Evolutionary conservation across 768 basidiomycete species (phyloP).

Genomic region (Podaxis pistillaris): DNA sequence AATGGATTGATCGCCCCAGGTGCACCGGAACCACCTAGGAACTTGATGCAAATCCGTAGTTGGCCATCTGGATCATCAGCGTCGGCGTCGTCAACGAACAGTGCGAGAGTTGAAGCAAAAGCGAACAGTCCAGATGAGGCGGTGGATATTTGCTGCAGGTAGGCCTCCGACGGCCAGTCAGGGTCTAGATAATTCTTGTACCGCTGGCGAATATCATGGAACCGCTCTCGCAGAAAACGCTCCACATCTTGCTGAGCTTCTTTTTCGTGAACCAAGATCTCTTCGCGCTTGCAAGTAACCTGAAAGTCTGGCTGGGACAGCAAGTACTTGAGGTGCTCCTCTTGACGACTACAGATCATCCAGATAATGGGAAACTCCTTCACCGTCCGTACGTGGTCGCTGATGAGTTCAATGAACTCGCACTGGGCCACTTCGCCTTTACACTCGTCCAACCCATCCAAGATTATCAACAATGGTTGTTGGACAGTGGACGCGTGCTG

Average conservation of each 20-base stretch:
- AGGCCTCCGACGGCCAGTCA: not conserved
- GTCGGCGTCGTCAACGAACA: not conserved
- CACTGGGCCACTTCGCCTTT: not conserved
- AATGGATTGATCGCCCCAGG: not conserved
- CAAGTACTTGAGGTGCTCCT: not conserved
- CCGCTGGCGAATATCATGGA: not conserved
- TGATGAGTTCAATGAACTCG: not conserved
- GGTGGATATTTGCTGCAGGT: not conserved
- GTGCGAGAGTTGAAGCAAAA: not conserved
- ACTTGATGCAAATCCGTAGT: not conserved
- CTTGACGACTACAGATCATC: not conserved
- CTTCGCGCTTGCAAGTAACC: not conserved
- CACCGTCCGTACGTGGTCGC: not conserved
- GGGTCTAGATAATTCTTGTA: not conserved
- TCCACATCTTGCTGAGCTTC: not conserved
- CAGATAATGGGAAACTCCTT: not conserved
- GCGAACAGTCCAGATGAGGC: not conserved
- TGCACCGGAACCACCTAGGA: not conserved
- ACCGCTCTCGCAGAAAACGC: not conserved
- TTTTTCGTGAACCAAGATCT: not conserved
- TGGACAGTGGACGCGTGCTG: not conserved
- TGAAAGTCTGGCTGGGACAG: not conserved
- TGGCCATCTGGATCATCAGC: not conserved
- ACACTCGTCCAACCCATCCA: not conserved
- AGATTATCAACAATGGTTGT: not conserved